Evolutionary conservation across 345 rosid genomes (phyloP).

Genomic region (Hevea brasiliensis): DNA sequence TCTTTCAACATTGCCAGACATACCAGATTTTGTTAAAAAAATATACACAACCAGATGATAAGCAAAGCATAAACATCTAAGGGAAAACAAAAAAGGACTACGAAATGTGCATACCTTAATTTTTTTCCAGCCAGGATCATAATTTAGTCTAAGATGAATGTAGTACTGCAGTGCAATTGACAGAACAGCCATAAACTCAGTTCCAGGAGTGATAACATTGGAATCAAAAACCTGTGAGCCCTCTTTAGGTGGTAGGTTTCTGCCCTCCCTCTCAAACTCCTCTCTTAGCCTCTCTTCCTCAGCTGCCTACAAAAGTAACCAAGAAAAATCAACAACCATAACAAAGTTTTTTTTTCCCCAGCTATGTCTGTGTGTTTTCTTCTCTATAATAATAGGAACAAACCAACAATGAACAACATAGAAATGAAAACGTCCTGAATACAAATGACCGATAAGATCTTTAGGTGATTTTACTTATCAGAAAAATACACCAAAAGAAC

Average conservation of each 20-base stretch:
- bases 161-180: slow-evolving; percentile 87
- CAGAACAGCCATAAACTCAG: slow-evolving; percentile 81
- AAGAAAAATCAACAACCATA: slow-evolving; percentile 3
- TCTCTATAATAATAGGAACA: background rate
- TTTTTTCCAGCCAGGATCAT: slow-evolving; percentile 96
- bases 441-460: background rate
- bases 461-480: background rate
- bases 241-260: slow-evolving; percentile 71
- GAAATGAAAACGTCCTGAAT: background rate
- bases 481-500: background rate
- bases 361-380: background rate
- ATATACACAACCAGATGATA: background rate
- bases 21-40: background rate
- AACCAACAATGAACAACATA: background rate
- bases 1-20: background rate
- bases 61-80: background rate
- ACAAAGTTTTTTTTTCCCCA: no score
- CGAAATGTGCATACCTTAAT: slow-evolving; percentile 54
- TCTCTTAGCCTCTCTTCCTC: slow-evolving; percentile 76
- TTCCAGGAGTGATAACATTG: slow-evolving; percentile 95
- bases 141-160: slow-evolving; percentile 71
- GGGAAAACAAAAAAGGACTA: background rate
- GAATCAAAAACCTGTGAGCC: slow-evolving; percentile 72
- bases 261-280: slow-evolving; percentile 88
- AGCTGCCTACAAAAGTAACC: slow-evolving; percentile 54